Evolutionary conservation across 2,329 filamentous ascomycete genomes (phyloP).

Genomic region (Verticillium alfalfae): DNA sequence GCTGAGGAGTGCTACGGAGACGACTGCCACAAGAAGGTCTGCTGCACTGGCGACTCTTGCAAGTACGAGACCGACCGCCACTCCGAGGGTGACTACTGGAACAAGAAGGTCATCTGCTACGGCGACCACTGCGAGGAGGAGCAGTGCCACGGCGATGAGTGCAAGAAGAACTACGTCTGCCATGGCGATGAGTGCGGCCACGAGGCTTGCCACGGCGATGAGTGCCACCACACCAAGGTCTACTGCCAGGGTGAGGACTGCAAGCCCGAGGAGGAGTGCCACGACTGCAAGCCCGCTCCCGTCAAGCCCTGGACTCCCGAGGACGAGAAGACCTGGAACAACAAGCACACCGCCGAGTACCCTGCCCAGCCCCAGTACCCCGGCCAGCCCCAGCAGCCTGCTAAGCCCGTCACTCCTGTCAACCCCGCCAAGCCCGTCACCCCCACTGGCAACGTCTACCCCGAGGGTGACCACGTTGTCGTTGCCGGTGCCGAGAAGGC

Average conservation of each 20-base stretch:
- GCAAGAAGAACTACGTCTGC: slow-evolving; percentile 26
- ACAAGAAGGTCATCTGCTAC: slow-evolving; percentile 26
- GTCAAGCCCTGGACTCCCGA: neutral
- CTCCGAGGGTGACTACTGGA: slow-evolving; percentile 14
- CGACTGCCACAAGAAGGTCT: slow-evolving; percentile 11
- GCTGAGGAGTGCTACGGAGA: slow-evolving; percentile 2
- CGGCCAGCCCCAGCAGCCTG: neutral
- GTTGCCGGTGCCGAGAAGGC: slow-evolving; percentile 9
- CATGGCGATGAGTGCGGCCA: slow-evolving; percentile 21
- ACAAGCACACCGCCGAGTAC: neutral
- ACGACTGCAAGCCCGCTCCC: slow-evolving; percentile 14
- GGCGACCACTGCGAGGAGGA: slow-evolving; percentile 21
- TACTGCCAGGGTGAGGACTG: slow-evolving; percentile 19
- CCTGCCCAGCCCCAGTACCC: neutral
- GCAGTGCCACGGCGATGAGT: slow-evolving; percentile 20
- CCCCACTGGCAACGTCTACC: neutral
- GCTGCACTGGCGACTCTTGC: slow-evolving; percentile 21
- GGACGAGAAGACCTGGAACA: neutral
- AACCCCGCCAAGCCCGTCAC: neutral
- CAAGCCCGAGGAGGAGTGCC: slow-evolving; percentile 16
- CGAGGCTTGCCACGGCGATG: slow-evolving; percentile 19
- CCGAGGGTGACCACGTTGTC: slow-evolving; percentile 1
- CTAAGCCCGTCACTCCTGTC: neutral
- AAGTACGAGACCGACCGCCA: slow-evolving; percentile 12
- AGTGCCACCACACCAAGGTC: slow-evolving; percentile 21